Evolutionary conservation across 768 basidiomycete genomes (phyloP).

Genomic region (Suillus spraguei): DNA sequence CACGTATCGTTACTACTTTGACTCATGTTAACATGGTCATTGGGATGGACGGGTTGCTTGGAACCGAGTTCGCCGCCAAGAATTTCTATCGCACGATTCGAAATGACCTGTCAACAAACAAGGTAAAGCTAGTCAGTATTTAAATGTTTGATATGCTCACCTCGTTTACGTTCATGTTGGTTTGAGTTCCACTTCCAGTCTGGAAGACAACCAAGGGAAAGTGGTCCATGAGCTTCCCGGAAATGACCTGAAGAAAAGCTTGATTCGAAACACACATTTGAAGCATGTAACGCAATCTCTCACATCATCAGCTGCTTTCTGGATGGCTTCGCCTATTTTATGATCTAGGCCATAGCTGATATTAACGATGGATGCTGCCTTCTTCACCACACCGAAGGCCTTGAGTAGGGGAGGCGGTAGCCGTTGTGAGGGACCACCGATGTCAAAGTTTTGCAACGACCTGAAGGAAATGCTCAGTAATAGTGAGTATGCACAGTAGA

Average conservation of each 20-base stretch:
- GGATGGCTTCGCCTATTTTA: slow-evolving; percentile 86
- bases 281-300: slow-evolving; percentile 21
- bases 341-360: slow-evolving; percentile 87
- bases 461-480: slow-evolving; percentile 39
- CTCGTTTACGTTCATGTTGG: slow-evolving; percentile 99
- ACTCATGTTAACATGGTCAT: slow-evolving; percentile 99
- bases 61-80: slow-evolving; percentile 94
- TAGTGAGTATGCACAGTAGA: neutral
- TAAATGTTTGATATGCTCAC: slow-evolving; percentile 36
- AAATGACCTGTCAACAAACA: slow-evolving; percentile 71
- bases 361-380: slow-evolving; percentile 93
- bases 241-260: slow-evolving; percentile 69
- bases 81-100: slow-evolving; percentile 96
- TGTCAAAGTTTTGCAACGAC: slow-evolving; percentile 97
- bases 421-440: slow-evolving; percentile 94
- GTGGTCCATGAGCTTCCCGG: slow-evolving; percentile 90
- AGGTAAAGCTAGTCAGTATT: neutral
- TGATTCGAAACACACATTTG: neutral
- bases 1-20: slow-evolving; percentile 99
- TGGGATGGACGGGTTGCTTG: slow-evolving; percentile 97
- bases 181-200: slow-evolving; percentile 99
- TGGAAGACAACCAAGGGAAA: slow-evolving; percentile 99
- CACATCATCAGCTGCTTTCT: slow-evolving; percentile 92
- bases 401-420: slow-evolving; percentile 94
- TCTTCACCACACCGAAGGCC: slow-evolving; percentile 97